Base-by-base conservation (phyloP, 1,284 basidiomycete genomes). In the Trichosporon ovoides region DNA sequence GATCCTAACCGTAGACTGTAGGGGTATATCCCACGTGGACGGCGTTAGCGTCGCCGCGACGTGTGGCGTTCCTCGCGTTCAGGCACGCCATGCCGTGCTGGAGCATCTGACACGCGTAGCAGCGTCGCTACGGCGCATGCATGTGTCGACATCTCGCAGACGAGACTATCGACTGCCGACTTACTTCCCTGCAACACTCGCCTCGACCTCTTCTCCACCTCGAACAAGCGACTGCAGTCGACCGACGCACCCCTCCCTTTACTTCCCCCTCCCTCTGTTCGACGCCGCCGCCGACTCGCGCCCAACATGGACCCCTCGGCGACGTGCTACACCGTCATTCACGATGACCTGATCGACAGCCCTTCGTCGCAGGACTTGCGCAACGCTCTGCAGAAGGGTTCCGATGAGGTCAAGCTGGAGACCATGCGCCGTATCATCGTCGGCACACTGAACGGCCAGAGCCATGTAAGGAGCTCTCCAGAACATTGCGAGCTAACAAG, bases 401-500 rank as follows among this genome's bases (percentile, higher is more conserved):
- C 74, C 20, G 95, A 98, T 78, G 95, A 98, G 69, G 87, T 93
- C 80, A 98, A 98, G 82, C 81, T 97, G 71, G 94, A 98, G 79
- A 93, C 94, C 69, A 86, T 98, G 81, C 85, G 93, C 73, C 88
- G 87, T 79, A 96, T 99, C 79, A 91, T 98, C 69, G 84, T 94
- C 60, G 87, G 91, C 48, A 98, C 94, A 50, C 87, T 97, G 77
- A 98, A 97, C 81, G 95, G 95, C 33, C 91, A 92, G 76, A 83
- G 88, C 66, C 80, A 83, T 61, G 82, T 83, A 55, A 72, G 77
- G 68, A 52, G 12, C 7, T 18, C n/a, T n/a, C n/a, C n/a, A 2
- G 36, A 22, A 7, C 24, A 28, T 14, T 10, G 28, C 16, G 11
- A n/a, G n/a, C 46, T 52, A 20, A 43, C 35, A 2, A 7, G 38